Conservation (phyloP, 2,329 filamentous ascomycete genomes). For the Thelonectria blattea region DNA sequence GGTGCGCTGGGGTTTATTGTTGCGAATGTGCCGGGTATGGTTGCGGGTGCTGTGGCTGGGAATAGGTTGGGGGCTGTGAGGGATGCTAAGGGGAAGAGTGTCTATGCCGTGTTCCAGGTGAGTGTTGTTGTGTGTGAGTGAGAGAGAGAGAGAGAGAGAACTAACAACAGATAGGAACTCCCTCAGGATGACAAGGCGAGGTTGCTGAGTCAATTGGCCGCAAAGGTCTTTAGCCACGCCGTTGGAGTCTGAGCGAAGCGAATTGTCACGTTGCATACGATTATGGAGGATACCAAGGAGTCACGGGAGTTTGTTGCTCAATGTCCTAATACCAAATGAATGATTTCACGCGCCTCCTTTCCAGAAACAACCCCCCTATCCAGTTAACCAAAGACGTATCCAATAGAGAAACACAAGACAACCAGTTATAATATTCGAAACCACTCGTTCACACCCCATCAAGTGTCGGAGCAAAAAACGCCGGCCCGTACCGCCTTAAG, state of each 20-base stretch:
- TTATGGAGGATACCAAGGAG: conserved; percentile 15
- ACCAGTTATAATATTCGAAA: background rate
- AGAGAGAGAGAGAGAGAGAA: background rate
- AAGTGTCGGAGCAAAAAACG: conserved; percentile 4
- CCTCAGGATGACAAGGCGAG: conserved; percentile 82
- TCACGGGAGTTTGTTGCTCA: conserved; percentile 10
- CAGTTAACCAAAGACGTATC: background rate
- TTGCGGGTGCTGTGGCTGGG: conserved; percentile 90
- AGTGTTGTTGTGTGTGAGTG: conserved; percentile 25
- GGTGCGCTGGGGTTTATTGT: conserved; percentile 94
- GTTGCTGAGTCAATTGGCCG: conserved; percentile 82
- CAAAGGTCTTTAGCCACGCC: conserved; percentile 83
- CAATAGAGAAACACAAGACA: too few species aligned
- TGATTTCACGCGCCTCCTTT: too few species aligned
- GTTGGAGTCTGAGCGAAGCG: conserved; percentile 57
- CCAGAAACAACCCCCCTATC: background rate
- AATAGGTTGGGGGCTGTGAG: conserved; percentile 89
- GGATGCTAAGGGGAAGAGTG: conserved; percentile 92
- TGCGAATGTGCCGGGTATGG: conserved; percentile 85
- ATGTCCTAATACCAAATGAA: background rate
- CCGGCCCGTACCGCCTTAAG: background rate
- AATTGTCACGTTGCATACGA: background rate
- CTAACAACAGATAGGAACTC: conserved; percentile 64
- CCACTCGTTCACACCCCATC: background rate
- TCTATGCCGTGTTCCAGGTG: conserved; percentile 84